Percentiles rank a stretch among this genome's conserved stretches.
These are phyloP conservation scores for Phytophthora cryptogea DNA, from an alignment of 352 stramenopile species.

Conservation along the genomic window DNA sequence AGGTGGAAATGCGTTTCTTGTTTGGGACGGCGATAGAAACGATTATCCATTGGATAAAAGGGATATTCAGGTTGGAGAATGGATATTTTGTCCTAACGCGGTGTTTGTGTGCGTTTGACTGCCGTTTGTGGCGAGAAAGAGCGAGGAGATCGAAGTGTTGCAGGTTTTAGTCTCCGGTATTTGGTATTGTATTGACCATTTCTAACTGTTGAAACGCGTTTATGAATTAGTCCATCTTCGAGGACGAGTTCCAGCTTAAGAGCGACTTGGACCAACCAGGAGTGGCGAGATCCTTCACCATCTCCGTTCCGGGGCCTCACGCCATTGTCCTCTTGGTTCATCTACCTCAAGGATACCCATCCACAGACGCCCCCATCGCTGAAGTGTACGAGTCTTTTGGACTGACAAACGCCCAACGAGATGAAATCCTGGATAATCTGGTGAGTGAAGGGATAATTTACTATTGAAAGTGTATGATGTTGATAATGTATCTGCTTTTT, in stretches of 20 bases:
- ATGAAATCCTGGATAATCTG: conserved; percentile 67
- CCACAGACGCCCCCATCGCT: conserved; percentile 65
- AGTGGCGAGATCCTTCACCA: conserved; percentile 55
- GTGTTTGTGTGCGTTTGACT: conserved; percentile 5
- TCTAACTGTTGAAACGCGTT: neutral
- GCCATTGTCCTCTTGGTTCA: conserved; percentile 75
- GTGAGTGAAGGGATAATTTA: conserved; percentile 26
- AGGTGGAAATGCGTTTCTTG: conserved; percentile 34
- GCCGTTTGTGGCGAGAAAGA: conserved; percentile 37
- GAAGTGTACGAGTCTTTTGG: conserved; percentile 86
- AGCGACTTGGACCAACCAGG: conserved; percentile 46
- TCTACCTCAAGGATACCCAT: conserved; percentile 73
- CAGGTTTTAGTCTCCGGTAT: conserved; percentile 40
- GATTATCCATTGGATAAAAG: neutral
- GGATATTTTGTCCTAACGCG: neutral
- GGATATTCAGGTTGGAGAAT: neutral
- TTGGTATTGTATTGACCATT: neutral
- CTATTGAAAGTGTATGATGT: neutral
- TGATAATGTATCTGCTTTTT: neutral
- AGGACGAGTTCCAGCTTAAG: conserved; percentile 65
- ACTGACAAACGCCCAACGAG: conserved; percentile 67
- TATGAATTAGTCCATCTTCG: conserved; percentile 70
- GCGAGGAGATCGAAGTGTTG: conserved; percentile 77
- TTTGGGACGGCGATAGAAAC: neutral
- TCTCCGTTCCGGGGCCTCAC: conserved; percentile 64